Base-by-base conservation (phyloP, 78 protist species). In the Goniomonas avonlea region DNA sequence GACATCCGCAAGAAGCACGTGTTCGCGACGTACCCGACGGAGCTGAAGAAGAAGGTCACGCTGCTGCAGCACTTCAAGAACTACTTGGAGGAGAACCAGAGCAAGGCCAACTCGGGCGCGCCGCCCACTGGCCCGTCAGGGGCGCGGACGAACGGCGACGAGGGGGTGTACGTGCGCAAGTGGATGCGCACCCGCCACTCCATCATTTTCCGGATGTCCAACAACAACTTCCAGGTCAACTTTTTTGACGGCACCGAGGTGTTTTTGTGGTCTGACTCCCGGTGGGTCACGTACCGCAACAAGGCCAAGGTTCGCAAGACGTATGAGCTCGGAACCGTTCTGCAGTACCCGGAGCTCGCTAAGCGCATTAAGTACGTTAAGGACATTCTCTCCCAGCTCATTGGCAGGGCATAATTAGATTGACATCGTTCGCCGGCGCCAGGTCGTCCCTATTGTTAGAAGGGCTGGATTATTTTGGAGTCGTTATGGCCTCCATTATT, bases 101-200 rank as follows among this genome's bases (percentile, higher is more conserved):
- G 29, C 59, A 81, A 53, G 45, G 65, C 68, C 20, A 55, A 61
- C 69, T 27, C 35, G n/a, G 9, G 47, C 37, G 8, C 80, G 58
- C 38, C 5, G 40, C 29, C 74, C 2, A n/a, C 43, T 25, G 48
- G 31, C 58, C 40, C 21, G 48, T 2, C 50, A 34, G n/a, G 39
- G 43, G 59, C 13, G 18, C 59, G 45, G 50, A 23, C 23, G 48
- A 11, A 41, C 37, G 50, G 15, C 39, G 35, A 23, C 23, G 77
- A 43, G 43, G 34, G 86, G 41, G 79, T 92, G 50, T 90, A 90
- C 48, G 94, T 94, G 47, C 77, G 80, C 81, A 81, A 90, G 61
- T 94, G 95, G 95, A 3, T 82, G 18, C 82, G 83, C 58, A 86
- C 92, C 75, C 41, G 71, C 32, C 73, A 76, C 35, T 95, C 94